Conservation (phyloP, 1,284 basidiomycete genomes). For the Sporisorium sorghi region DNA sequence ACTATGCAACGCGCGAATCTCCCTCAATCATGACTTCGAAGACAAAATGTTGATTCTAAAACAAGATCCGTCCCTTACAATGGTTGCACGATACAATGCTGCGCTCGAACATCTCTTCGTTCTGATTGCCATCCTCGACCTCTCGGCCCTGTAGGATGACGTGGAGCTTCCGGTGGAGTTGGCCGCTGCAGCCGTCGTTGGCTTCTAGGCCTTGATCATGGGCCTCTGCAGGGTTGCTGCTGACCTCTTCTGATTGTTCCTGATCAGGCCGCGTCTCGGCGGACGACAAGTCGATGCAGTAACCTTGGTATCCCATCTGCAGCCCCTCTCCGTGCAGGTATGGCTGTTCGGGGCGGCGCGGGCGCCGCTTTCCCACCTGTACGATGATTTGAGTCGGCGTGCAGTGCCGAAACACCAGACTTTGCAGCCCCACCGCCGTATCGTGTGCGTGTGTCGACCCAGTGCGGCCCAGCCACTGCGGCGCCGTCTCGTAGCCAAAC, state of each 20-base stretch:
- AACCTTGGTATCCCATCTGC: constrained; percentile 43
- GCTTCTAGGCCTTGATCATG: too few relatives aligned
- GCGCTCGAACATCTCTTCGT: constrained; percentile 40
- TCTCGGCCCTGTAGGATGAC: constrained; percentile 38
- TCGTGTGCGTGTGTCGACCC: background rate
- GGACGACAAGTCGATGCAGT: constrained; percentile 21
- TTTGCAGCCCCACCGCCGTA: background rate
- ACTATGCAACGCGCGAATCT: background rate
- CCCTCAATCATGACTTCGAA: background rate
- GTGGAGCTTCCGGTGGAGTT: constrained; percentile 24
- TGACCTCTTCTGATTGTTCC: too few relatives aligned
- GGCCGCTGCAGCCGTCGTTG: background rate
- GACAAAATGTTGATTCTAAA: constrained; percentile 10
- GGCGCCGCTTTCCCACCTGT: constrained; percentile 28
- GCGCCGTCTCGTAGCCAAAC: background rate
- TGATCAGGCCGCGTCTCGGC: too few relatives aligned
- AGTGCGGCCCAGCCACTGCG: background rate
- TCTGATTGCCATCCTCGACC: constrained; percentile 20
- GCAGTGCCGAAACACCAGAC: constrained; percentile 19
- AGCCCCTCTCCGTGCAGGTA: constrained; percentile 35
- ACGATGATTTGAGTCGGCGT: constrained; percentile 36
- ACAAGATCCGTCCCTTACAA: constrained; percentile 31
- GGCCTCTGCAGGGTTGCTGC: too few relatives aligned
- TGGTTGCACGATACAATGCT: constrained; percentile 40
- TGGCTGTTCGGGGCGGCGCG: constrained; percentile 13